Conservation (phyloP, 1,284 basidiomycete species). For the Puccinia triticina region DNA sequence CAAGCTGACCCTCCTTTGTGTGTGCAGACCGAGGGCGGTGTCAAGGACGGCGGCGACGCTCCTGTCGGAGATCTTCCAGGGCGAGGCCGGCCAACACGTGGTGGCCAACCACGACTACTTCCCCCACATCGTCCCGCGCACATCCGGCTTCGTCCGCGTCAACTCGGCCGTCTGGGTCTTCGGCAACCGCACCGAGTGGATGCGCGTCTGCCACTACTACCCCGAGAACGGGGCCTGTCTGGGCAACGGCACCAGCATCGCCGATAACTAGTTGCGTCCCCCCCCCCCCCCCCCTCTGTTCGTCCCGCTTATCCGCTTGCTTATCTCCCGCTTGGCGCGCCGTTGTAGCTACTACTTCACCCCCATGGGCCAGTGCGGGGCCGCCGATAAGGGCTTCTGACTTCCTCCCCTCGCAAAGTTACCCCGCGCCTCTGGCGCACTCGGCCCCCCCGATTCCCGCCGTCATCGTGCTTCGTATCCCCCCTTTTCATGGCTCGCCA, state of each 20-base stretch:
- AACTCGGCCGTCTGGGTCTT: constrained; percentile 37
- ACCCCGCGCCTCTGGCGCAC: not conserved
- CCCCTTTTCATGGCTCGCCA: too few species aligned
- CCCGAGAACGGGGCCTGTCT: constrained; percentile 36
- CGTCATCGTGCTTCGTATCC: too few species aligned
- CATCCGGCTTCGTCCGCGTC: not conserved
- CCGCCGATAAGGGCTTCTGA: constrained; percentile 41
- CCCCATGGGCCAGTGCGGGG: constrained; percentile 30
- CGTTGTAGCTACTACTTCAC: constrained; percentile 48
- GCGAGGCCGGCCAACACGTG: constrained; percentile 43
- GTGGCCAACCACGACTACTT: constrained; percentile 48
- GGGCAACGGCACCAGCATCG: constrained; percentile 40
- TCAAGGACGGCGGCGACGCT: not conserved
- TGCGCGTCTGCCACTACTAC: constrained; percentile 31
- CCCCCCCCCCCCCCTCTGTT: not conserved
- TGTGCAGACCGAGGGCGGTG: constrained; percentile 18
- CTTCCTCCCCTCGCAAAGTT: not conserved
- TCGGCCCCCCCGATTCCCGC: too few species aligned
- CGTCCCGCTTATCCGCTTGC: not conserved
- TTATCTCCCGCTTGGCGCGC: too few species aligned
- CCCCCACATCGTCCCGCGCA: constrained; percentile 25
- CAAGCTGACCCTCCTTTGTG: not conserved
- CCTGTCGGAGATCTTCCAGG: constrained; percentile 28
- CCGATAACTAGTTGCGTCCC: constrained; percentile 24
- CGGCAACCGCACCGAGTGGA: constrained; percentile 41